These are phyloP conservation scores for Iberis pinnata DNA, from an alignment of 345 rosid species.

Conservation along the genomic window DNA sequence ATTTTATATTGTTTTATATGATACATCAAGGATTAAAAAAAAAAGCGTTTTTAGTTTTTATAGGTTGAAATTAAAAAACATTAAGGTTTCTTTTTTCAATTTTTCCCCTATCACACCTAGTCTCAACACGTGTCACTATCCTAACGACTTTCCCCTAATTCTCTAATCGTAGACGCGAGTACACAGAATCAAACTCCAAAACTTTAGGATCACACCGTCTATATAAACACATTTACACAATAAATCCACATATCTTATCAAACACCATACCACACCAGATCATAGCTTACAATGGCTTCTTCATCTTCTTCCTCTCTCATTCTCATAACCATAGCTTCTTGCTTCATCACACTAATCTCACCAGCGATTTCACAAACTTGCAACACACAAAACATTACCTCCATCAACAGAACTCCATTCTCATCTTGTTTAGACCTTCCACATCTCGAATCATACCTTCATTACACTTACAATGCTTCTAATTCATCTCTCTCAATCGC, in stretches of 20 bases:
- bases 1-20: no score
- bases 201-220: not conserved
- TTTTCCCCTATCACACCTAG: no score
- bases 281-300: conserved; percentile 12
- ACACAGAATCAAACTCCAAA: conserved; percentile 18
- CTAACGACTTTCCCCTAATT: not conserved
- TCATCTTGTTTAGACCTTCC: conserved; percentile 48
- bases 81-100: no score
- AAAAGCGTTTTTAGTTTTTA: no score
- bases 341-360: conserved; percentile 32
- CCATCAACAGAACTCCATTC: conserved; percentile 26
- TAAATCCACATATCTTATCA: not conserved
- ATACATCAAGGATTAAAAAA: no score
- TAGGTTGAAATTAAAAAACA: no score
- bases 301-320: conserved; percentile 2
- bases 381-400: conserved; percentile 39
- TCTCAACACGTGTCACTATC: conserved; percentile 30
- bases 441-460: conserved; percentile 43
- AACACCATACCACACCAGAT: not conserved
- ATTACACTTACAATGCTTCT: conserved; percentile 55
- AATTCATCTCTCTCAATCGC: conserved; percentile 78
- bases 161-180: not conserved
- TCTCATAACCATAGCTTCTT: conserved; percentile 8
- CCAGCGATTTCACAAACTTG: conserved; percentile 47
- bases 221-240: conserved; percentile 9